Conservation (phyloP, 768 basidiomycete species). For the Rhodotorula babjevae region DNA sequence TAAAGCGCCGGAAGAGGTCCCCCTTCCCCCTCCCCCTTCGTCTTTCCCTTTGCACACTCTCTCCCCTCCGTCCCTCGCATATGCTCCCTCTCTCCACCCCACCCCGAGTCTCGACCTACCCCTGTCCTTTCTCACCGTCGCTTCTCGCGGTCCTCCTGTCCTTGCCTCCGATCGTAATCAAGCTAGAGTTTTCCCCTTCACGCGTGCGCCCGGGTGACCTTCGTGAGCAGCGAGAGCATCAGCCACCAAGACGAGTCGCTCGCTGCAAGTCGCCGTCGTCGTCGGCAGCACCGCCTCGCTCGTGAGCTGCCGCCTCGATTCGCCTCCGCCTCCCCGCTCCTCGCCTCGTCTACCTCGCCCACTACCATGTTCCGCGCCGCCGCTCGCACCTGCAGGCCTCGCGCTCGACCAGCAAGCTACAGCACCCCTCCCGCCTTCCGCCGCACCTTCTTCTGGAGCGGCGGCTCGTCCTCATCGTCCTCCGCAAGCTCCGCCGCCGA, state of each 20-base stretch:
- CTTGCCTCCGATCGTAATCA: neutral
- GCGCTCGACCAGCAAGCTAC: neutral
- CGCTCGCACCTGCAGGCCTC: neutral
- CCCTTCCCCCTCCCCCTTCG: neutral
- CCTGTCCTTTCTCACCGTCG: neutral
- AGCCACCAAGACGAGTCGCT: no score
- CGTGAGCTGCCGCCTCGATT: no score
- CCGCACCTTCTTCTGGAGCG: slow-evolving; percentile 12
- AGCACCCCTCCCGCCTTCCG: neutral
- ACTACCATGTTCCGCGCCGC: neutral
- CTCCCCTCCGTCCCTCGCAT: neutral
- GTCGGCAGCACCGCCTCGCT: neutral
- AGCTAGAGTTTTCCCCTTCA: neutral
- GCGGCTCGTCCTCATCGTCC: neutral
- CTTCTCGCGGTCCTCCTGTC: neutral
- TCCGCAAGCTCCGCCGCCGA: neutral
- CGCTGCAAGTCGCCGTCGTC: no score
- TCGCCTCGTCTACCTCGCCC: no score
- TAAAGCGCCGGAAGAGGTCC: neutral
- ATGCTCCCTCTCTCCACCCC: neutral
- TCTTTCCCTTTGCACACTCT: slow-evolving; percentile 5
- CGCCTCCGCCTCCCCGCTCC: no score
- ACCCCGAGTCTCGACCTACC: neutral
- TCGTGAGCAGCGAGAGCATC: no score
- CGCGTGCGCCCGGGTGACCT: no score